Conservation (phyloP, 352 stramenopile genomes). For the Nothophytophthora sp. region DNA sequence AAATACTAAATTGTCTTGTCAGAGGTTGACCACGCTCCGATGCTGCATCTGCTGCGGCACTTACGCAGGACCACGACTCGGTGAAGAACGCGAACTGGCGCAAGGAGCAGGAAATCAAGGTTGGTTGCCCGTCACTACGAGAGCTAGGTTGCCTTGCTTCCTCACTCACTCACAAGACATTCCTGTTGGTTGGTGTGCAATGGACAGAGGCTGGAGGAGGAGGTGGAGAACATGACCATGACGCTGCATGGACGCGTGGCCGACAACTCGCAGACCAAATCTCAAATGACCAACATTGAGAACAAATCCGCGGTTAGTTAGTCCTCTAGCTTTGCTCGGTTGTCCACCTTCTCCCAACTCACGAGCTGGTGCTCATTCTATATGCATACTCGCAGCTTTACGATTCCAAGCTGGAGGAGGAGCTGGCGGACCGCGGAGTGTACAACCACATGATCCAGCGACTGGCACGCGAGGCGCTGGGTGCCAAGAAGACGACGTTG, state of each 20-base stretch:
- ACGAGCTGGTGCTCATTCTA: background rate
- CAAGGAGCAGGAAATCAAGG: conserved; percentile 75
- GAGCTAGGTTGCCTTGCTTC: background rate
- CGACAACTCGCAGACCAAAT: conserved; percentile 58
- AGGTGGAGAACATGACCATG: conserved; percentile 74
- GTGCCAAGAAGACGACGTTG: conserved; percentile 64
- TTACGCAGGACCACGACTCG: conserved; percentile 60
- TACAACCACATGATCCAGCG: conserved; percentile 88
- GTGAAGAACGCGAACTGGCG: conserved; percentile 67
- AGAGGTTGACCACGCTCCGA: too few species aligned
- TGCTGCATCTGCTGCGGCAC: too few species aligned
- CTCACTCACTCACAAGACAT: conserved; percentile 1
- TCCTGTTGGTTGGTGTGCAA: background rate
- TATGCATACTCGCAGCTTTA: conserved; percentile 47
- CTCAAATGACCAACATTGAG: conserved; percentile 67
- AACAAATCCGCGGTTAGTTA: conserved; percentile 70
- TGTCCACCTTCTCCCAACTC: background rate
- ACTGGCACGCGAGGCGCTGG: conserved; percentile 55
- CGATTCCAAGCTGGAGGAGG: conserved; percentile 78
- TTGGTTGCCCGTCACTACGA: conserved; percentile 6
- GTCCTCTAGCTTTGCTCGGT: background rate
- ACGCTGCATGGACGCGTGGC: conserved; percentile 63
- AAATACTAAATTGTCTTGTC: too few species aligned
- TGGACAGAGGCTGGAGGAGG: conserved; percentile 65
- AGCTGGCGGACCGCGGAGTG: conserved; percentile 64